Percentiles rank a stretch among this genome's conserved stretches.
Evolutionary conservation across 768 basidiomycete genomes (phyloP).

Genomic region (Rhizopogon vulgaris): DNA sequence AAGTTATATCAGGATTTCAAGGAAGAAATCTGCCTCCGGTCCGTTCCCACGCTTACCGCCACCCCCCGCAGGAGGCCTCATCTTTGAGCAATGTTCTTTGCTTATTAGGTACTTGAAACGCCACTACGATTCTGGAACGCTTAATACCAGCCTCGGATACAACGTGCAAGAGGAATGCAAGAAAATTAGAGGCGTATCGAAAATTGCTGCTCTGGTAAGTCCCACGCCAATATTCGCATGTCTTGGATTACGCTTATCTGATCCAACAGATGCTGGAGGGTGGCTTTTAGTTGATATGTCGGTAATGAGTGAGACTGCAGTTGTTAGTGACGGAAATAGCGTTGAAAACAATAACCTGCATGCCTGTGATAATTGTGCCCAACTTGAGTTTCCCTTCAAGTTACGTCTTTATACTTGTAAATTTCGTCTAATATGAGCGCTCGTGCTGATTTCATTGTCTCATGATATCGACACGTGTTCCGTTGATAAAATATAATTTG

Average conservation of each 20-base stretch:
- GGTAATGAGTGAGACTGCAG: not conserved
- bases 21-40: slow-evolving; percentile 71
- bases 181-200: slow-evolving; percentile 49
- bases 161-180: slow-evolving; percentile 61
- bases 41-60: not conserved
- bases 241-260: not conserved
- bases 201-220: slow-evolving; percentile 35
- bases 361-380: not conserved
- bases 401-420: not conserved
- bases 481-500: not conserved
- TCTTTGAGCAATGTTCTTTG: not conserved
- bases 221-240: too few species aligned
- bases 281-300: not conserved
- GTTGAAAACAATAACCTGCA: not conserved
- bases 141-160: slow-evolving; percentile 44
- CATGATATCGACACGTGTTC: not conserved
- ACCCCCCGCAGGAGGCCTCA: not conserved
- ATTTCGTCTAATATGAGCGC: not conserved
- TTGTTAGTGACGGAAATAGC: not conserved
- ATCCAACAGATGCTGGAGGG: not conserved
- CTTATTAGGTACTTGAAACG: slow-evolving; percentile 53
- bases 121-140: slow-evolving; percentile 43
- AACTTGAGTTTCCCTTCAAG: not conserved
- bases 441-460: not conserved
- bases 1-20: slow-evolving; percentile 74